Base-by-base conservation (phyloP, 352 stramenopile species). In the Globisporangium nunn region DNA sequence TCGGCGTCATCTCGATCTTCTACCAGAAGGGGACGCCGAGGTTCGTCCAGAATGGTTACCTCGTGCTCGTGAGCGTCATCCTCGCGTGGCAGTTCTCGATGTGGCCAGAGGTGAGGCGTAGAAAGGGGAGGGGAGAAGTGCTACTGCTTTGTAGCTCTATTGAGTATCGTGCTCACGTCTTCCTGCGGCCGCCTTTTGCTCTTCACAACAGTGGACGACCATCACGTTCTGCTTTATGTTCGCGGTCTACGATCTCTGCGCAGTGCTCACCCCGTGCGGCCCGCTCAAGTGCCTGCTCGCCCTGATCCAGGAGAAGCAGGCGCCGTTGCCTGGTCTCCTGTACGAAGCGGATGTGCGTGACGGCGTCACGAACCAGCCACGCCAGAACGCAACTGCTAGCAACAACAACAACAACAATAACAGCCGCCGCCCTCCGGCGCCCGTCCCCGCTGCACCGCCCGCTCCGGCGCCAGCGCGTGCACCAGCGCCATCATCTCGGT, bases 231-330 rank as follows among this genome's bases (percentile, higher is more conserved):
- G 90, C 40, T 79, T 98, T 54, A 96, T 98, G 73, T 91, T 99
- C 61, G 97, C 95, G 3, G 74, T 98, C 39, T 99, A 99, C 72
- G 97, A 99, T 81, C 73, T 99, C 8, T 99, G 94, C 65, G 97
- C 97, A 5, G 97, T 99, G 8, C 70, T 99, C 5, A 98, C 96
- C 6, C 97, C 97, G 0, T 99, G 95, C 68, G 97, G 97, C 11
- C 97, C 97, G 28, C 75, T 99, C 31, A 98, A 87, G 81, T 95
- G 63, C 64, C 96, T 73, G 64, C 85, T 95, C 49, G 81, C 92
- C 30, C 64, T 98, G 23, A 98, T 98, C 66, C 89, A 98, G 63
- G 80, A 97, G 52, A 91, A 93, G 53, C 77, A 93, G 43, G 79
- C 81, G 7, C 76, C 85, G 11, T 78, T 98, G 31, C 95, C 96